phyloP scores from a whole-genome alignment of 129 eudicot species.

The Pulicaria dysenterica region DNA sequence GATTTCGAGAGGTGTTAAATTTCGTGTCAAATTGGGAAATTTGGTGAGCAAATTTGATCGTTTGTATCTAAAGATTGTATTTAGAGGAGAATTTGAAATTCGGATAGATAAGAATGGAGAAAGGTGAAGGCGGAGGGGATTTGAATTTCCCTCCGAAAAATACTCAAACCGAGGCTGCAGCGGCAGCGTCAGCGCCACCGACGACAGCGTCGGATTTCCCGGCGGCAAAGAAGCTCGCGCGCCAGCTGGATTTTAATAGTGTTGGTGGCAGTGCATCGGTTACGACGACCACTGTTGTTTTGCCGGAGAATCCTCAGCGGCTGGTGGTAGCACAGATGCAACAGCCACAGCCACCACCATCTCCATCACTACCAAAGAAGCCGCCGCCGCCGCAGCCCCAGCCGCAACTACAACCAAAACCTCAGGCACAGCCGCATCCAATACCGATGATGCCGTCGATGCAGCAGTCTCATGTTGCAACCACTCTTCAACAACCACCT shows the following conservation, averaged over 20 bases:
- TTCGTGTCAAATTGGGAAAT: conserved; percentile 29
- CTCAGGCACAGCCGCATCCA: conserved; percentile 22
- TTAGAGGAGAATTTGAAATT: conserved; percentile 9
- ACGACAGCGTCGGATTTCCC: conserved; percentile 50
- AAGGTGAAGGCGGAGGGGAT: conserved; percentile 62
- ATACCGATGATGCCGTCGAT: conserved; percentile 37
- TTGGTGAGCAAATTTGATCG: conserved; percentile 11
- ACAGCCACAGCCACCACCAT: conserved; percentile 21
- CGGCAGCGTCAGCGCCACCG: conserved; percentile 31
- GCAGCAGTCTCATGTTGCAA: conserved; percentile 43
- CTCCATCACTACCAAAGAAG: conserved; percentile 30
- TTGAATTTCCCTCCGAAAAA: conserved; percentile 60
- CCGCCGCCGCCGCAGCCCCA: conserved; percentile 22
- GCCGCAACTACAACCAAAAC: conserved; percentile 17
- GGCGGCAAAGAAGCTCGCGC: conserved; percentile 72
- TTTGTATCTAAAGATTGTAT: not conserved
- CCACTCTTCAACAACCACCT: conserved; percentile 46
- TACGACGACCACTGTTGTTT: conserved; percentile 18
- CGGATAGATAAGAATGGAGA: conserved; percentile 50
- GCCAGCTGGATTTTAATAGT: conserved; percentile 80
- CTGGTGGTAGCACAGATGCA: conserved; percentile 34
- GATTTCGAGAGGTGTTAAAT: conserved; percentile 19
- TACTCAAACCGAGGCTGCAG: conserved; percentile 48
- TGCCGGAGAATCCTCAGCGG: conserved; percentile 44
- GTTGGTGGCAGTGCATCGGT: conserved; percentile 41